Evolutionary conservation across 2,329 filamentous ascomycete species (phyloP), one percentile per base, ranked within the genome.

Genomic region (Trichoderma hamatum): DNA sequence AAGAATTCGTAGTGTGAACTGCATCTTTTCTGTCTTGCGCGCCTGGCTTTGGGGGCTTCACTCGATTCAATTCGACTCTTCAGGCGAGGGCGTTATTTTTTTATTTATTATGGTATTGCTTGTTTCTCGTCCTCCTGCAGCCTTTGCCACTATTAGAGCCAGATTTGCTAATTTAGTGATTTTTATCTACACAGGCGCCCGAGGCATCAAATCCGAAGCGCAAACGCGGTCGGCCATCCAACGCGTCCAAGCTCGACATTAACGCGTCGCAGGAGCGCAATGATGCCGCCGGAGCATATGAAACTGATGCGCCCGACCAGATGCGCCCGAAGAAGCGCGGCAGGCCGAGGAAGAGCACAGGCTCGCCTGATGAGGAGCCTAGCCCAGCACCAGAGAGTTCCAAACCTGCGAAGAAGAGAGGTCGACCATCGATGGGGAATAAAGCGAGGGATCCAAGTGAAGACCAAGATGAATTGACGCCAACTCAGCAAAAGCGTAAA

Each of bases 191-290:
- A 36, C 58, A 78, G 75, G 72, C 76, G 19, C 71, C 74, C 54
- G 71, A 73, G 46, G 73, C 76, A 65, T 72, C 76, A 36, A 74
- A 74, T 32, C 77, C 77, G 65, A 82, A 81, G 72, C 82, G 82
- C 72, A 84, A 83, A 74, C 82, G 82, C 75, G 80, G 80, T 66
- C 78, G 80, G 51, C 80, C 79, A 14, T 73, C 79, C 36, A 80
- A 80, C 81, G 81, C 81, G 80, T 79, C 79, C 67, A 79, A 76
- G 71, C 69, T 76, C 30, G 69, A 67, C 36, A 66, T 67, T 70
- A 71, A 69, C 77, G 75, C 75, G 74, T 75, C 74, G 59, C 73
- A 72, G 54, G 52, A 71, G 60, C 56, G 66, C 71, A 51, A 39
- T 43, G 49, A 67, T 32, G 71, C 72, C 46, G 70, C 67, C 28